Evolutionary conservation across 139 green algal species (phyloP).

Genomic region (Chlorella sorokiniana): DNA sequence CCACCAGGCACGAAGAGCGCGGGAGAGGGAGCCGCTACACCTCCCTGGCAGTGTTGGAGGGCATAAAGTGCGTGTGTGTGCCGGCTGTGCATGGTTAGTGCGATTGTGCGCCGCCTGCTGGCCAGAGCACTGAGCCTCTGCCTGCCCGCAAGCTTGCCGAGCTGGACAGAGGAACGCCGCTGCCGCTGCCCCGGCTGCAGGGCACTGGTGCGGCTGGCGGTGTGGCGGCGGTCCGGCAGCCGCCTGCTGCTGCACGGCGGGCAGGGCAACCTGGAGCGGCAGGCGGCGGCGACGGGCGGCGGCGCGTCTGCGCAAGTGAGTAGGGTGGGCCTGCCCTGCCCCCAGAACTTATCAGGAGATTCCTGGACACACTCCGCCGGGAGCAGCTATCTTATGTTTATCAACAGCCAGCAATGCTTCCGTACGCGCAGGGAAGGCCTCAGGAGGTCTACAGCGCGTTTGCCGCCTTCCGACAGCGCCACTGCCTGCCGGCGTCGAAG

Average conservation of each 20-base stretch:
- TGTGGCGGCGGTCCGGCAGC: conserved; percentile 23
- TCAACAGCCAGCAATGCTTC: neutral
- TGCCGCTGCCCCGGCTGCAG: conserved; percentile 19
- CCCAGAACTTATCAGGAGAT: too few species aligned
- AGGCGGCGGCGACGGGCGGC: neutral
- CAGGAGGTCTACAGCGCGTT: conserved; percentile 49
- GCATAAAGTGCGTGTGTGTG: conserved; percentile 44
- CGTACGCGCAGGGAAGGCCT: conserved; percentile 17
- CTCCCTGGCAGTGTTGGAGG: conserved; percentile 36
- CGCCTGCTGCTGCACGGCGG: conserved; percentile 34
- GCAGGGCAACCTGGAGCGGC: conserved; percentile 11
- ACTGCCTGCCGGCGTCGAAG: conserved; percentile 16
- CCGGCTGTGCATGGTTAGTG: neutral
- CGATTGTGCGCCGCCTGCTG: neutral
- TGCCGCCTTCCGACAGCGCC: conserved; percentile 36
- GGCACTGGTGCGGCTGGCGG: conserved; percentile 32
- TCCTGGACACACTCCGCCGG: too few species aligned
- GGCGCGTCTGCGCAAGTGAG: neutral
- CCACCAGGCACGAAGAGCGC: conserved; percentile 8
- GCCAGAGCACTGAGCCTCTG: too few species aligned
- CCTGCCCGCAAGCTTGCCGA: too few species aligned
- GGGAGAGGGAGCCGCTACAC: conserved; percentile 38
- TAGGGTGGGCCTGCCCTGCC: neutral
- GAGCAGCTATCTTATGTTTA: too few species aligned
- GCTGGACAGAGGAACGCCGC: neutral